Evolutionary conservation across 192 early-diverging fungal species (phyloP).

Genomic region (Phlyctochytrium arcticum): DNA sequence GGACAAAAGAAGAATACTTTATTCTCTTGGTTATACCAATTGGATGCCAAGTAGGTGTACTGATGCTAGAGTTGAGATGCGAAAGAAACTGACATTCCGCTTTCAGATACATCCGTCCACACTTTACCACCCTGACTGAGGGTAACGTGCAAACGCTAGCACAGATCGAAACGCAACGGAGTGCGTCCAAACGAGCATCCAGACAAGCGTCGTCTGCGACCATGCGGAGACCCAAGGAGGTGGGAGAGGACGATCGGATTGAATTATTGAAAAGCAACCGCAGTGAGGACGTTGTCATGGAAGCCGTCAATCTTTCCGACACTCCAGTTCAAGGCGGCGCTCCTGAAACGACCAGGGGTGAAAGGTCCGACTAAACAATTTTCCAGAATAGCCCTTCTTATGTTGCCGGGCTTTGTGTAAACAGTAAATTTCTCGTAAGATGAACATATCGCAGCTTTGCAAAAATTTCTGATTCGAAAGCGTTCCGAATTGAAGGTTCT

Average conservation of each 20-base stretch:
- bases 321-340: not conserved
- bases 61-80: not conserved
- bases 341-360: too few species aligned
- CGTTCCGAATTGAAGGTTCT: too few species aligned
- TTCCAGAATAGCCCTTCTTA: too few species aligned
- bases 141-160: conserved; percentile 17
- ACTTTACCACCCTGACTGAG: conserved; percentile 38
- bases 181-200: not conserved
- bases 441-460: too few species aligned
- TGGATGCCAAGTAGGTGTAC: conserved; percentile 42
- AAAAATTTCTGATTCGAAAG: too few species aligned
- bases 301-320: conserved; percentile 21
- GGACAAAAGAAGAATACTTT: conserved; percentile 32
- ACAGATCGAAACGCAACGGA: conserved; percentile 6
- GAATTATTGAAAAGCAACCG: conserved; percentile 9
- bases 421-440: too few species aligned
- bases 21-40: conserved; percentile 45
- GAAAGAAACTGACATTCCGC: not conserved
- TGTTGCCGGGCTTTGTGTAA: too few species aligned
- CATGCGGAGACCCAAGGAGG: conserved; percentile 3
- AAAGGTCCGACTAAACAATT: too few species aligned
- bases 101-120: conserved; percentile 43
- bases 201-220: conserved; percentile 5
- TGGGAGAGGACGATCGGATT: conserved; percentile 3
- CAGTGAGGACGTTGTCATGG: conserved; percentile 18